phyloP scores from a whole-genome alignment of 441 rosid genomes.

The Euphorbia celastroides region DNA sequence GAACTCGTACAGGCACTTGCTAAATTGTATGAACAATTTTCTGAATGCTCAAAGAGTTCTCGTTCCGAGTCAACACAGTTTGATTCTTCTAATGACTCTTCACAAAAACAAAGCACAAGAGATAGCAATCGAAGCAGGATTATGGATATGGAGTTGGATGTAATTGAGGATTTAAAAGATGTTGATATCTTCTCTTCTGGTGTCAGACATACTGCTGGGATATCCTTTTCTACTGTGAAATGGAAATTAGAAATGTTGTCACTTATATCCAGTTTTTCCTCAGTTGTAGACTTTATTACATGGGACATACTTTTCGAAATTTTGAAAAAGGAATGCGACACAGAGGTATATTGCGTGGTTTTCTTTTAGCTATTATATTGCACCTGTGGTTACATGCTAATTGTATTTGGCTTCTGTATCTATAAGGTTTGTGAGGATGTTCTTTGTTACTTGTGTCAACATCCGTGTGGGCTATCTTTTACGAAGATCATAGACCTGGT shows the following conservation, averaged over 20 bases:
- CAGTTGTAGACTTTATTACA: slow-evolving; percentile 42
- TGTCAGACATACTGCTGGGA: slow-evolving; percentile 41
- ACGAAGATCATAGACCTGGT: slow-evolving; percentile 62
- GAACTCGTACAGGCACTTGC: slow-evolving; percentile 59
- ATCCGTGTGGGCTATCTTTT: slow-evolving; percentile 52
- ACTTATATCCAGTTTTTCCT: slow-evolving; percentile 65
- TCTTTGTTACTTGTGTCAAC: slow-evolving; percentile 56
- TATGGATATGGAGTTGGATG: slow-evolving; percentile 86
- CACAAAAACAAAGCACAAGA: slow-evolving; percentile 24
- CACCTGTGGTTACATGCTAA: slow-evolving; percentile 20
- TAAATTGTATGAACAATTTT: slow-evolving; percentile 48
- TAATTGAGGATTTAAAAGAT: slow-evolving; percentile 53
- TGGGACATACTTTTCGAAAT: slow-evolving; percentile 74
- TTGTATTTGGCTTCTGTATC: slow-evolving; percentile 20
- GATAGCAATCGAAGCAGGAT: slow-evolving; percentile 44
- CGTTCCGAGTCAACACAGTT: slow-evolving; percentile 31
- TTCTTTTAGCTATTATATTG: background rate
- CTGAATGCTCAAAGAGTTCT: slow-evolving; percentile 36
- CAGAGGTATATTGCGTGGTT: slow-evolving; percentile 47
- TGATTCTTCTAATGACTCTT: slow-evolving; percentile 36
- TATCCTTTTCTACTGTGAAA: slow-evolving; percentile 42
- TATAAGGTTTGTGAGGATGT: slow-evolving; percentile 62
- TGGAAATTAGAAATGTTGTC: slow-evolving; percentile 89
- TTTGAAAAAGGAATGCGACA: slow-evolving; percentile 57
- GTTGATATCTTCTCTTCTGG: slow-evolving; percentile 45